Evolutionary conservation across 1,284 basidiomycete species (phyloP), one percentile per base, ranked within the genome.

Genomic region (Melampsora abietis-canadensis): DNA sequence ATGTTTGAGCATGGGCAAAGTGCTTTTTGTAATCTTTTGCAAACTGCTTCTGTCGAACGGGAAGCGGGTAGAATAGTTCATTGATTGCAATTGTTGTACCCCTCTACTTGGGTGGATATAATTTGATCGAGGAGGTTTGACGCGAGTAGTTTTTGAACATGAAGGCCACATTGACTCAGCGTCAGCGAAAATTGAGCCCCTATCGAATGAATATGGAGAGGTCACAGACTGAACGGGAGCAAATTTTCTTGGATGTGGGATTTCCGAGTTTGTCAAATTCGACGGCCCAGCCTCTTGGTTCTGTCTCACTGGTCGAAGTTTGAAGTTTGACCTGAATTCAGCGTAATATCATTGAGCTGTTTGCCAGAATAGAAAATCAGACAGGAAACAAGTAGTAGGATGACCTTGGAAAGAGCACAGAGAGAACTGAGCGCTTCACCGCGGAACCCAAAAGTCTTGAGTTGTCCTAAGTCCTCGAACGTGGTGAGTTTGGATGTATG

Each of bases 361-460:
- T 62, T 54, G 1, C 10, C 44, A 51, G 14, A 54, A 54, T 27
- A 46, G 51, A 12, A 47, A 21, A 59, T 44, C 40, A 2, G 31
- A 15, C 4, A n/a, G 30, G 0, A 47, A 46, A 27, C 48, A 40
- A 51, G 17, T n/a, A 12, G 31, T 59, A 44, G 40, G 14, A 44
- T 34, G 31, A 74, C 73, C 51, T 91, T 88, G 67, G 89, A 88
- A 0, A 98, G 84, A 0, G 92, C 92, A 79, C 94, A 98, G 0
- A 99, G 85, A 0, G 94, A 93, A 0, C 92, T 92, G 0, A 98
- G 85, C 0, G 96, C 96, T 82, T 99, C 96, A 19, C 96, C 96
- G 40, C 95, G 87, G 80, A 98, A 98, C 0, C 96, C 96, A 82
- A 98, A 98, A 0, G 94, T 94, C 2, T 84, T 84, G 4, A 98